Evolutionary conservation across 2,329 filamentous ascomycete species (phyloP), one percentile per base, ranked within the genome.

Genomic region (Diaporthe sp.): DNA sequence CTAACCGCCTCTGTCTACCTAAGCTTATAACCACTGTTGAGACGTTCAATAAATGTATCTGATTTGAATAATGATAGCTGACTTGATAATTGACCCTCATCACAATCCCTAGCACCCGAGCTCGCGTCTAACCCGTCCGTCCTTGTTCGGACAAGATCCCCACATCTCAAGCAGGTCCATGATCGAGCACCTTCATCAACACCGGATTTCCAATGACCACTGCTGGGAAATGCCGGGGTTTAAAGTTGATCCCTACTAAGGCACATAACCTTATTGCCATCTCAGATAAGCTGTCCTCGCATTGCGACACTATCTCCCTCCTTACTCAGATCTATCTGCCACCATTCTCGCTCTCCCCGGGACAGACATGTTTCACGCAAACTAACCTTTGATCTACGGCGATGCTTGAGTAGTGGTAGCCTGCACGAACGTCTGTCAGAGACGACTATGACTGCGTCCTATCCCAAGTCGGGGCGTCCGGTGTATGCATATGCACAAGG

Each of bases 161-260:
- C 28, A 49, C 25, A 44, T n/a, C n/a, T 67, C 12, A 9, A n/a
- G 42, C 42, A 34, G 5, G 28, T 28, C 61, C 42, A 49, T 19
- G 42, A 49, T 34, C 17, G 44, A 34, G 42, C 39, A 49, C 5
- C 19, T n/a, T 39, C 6, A 3, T 25, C 31, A 31, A 25, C 12
- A 39, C 12, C 13, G 25, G 19, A 39, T 9, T 10, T 10, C 31
- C 22, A 19, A 19, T 19, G 8, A 19, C 19, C 44, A 10, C 3
- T 3, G 62, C 31, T 68, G 28, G 62, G 62, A 53, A 25, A 53
- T 34, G 62, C 34, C 15, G 62, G 8, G 13, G 12, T 8, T n/a
- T 51, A 68, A 19, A 39, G 44, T 68, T 39, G 6, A 37, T 13
- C 62, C 44, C 22, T 68, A 68, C 62, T 51, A 68, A 51, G 62